Evolutionary conservation across 2,329 filamentous ascomycete species (phyloP), one percentile per base, ranked within the genome.

Genomic region (Colletotrichum higginsianum): DNA sequence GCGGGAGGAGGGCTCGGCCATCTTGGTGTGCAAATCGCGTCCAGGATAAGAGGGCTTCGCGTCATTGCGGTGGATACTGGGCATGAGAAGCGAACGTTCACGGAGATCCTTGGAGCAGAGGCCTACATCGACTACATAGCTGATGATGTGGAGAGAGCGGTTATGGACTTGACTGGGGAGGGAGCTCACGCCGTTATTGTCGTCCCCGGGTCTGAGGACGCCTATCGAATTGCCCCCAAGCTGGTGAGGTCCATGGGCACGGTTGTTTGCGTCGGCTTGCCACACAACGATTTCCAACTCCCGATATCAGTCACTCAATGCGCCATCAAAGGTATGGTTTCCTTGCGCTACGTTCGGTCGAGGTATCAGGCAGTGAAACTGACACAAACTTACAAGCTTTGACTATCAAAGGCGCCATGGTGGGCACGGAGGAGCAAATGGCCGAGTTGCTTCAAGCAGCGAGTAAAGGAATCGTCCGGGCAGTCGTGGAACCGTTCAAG

Each of bases 1-100:
- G 75, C 80, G 0, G 80, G 80, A 0, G 80, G 80, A 0, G 80
- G 80, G 0, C 73, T 82, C 5, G 80, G 80, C 0, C 80, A 82
- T 21, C 26, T 82, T 0, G 80, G 80, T 1, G 76, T 82, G 0
- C 80, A 82, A 35, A 79, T 80, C 3, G 77, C 80, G 0, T 73
- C 63, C 7, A 71, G 67, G 2, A 7, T 79, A 0, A 73, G 67
- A 2, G 71, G 69, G 0, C 73, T 74, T 7, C 72, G 76, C 0
- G 77, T 80, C 0, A 78, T 82, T 1, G 80, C 77, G 0, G 62
- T 82, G 0, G 80, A 82, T n/a, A 65, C 74, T 0, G 78, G 79
- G 2, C 56, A 74, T 1, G 5, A 67, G 0, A 77, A 78, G 5
- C 75, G 76, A 1, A 61, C 74, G 0, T 26, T 79, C 3, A 77